Conservation (phyloP, 2,329 filamentous ascomycete species). For the Xylariomycetidae sp. region DNA sequence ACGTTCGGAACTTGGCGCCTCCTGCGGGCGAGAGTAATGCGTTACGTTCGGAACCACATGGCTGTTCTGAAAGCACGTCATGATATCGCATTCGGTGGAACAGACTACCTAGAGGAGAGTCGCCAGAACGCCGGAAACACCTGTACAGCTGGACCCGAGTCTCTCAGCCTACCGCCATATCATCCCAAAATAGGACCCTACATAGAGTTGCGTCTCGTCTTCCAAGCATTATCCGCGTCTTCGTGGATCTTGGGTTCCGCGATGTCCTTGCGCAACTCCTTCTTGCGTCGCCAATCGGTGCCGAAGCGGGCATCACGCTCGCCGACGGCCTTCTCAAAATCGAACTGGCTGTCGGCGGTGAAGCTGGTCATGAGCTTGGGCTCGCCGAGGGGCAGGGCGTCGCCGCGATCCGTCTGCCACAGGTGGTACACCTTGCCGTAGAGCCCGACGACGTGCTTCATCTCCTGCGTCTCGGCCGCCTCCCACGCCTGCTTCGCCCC, state of each 20-base stretch:
- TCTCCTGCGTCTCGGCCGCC: constrained; percentile 68
- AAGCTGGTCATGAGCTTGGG: constrained; percentile 51
- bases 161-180: neutral
- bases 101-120: too few species aligned
- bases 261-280: constrained; percentile 36
- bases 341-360: constrained; percentile 42
- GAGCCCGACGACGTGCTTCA: constrained; percentile 66
- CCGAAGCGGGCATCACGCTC: constrained; percentile 42
- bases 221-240: constrained; percentile 24
- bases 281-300: constrained; percentile 38
- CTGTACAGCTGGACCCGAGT: too few species aligned
- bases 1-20: too few species aligned
- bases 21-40: too few species aligned
- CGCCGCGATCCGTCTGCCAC: constrained; percentile 76
- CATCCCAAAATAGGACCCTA: too few species aligned
- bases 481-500: constrained; percentile 64
- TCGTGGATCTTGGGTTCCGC: constrained; percentile 34
- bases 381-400: constrained; percentile 47
- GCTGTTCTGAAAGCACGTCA: too few species aligned
- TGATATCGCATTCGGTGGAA: too few species aligned
- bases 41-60: too few species aligned
- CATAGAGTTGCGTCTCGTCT: constrained; percentile 19
- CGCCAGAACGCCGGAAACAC: too few species aligned
- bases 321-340: constrained; percentile 36
- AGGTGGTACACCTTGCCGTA: constrained; percentile 85